Evolutionary conservation across 495 filamentous ascomycete genomes (phyloP), one percentile per base, ranked within the genome.

Genomic region (Aspergillus homomorphus): DNA sequence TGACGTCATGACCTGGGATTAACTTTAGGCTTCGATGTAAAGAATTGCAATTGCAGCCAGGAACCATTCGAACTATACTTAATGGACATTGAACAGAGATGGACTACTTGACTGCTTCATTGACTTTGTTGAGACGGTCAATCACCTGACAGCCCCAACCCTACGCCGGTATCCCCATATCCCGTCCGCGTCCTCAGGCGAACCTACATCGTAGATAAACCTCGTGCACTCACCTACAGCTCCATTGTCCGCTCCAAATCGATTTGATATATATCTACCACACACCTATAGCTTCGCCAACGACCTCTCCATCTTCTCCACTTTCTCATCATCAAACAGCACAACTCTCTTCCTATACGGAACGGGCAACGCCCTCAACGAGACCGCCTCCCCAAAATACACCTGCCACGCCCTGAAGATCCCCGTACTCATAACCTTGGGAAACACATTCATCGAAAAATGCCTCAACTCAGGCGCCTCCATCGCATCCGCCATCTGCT

Each of bases 401-500:
- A 12, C 46, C 21, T 21, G 10, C 46, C 46, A 50, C 26, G 20
- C 4, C 0, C 8, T 2, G 8, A 23, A 50, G 4, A 21, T 1
- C 1, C 19, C 21, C 1, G 16, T n/a, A 22, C 43, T 16, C 1
- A 46, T 52, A 21, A 53, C 9, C 41, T 55, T 26, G 30, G 54
- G 53, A 21, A 49, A 62, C 26, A 49, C 22, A 55, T 58, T 42
- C 24, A 62, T 9, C 55, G 54, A 50, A 16, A 58, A 22, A 9
- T 62, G 30, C 30, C 54, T 51, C 19, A 58, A 12, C 44, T 62
- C 56, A 1, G 52, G 45, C 21, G 60, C 59, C 18, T 51, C 60
- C 60, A 59, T 45, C 1, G 45, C 26, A 52, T 62, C 60, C 51
- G 51, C 30, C 14, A 16, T 9, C 21, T 62, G 55, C 24, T 56